These are phyloP conservation scores for Colletotrichum theobromicola DNA, from an alignment of 2,329 filamentous ascomycete genomes.

Conservation along the genomic window DNA sequence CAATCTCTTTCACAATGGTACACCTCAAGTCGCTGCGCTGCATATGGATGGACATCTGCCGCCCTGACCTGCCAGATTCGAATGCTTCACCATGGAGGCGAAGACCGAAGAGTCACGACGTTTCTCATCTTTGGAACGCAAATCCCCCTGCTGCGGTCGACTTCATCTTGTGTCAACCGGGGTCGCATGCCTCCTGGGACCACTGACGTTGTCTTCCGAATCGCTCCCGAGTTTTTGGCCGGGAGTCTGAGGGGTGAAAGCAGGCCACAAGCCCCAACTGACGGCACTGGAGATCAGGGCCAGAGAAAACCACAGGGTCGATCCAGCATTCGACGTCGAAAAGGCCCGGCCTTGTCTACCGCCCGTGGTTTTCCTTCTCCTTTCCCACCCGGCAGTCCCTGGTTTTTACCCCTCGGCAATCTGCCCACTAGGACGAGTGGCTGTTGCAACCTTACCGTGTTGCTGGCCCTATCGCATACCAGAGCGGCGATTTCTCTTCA, in stretches of 20 bases:
- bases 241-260: background rate
- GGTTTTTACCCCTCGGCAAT: constrained; percentile 20
- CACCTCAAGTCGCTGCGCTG: background rate
- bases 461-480: constrained; percentile 22
- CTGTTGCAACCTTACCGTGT: constrained; percentile 14
- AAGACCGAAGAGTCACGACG: constrained; percentile 1
- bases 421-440: constrained; percentile 18
- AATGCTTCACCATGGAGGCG: background rate
- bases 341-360: background rate
- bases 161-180: constrained; percentile 7
- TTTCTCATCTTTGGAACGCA: constrained; percentile 9
- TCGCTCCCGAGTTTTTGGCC: constrained; percentile 10
- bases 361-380: background rate
- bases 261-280: constrained; percentile 1
- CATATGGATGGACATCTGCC: background rate
- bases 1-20: background rate
- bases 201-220: constrained; percentile 6
- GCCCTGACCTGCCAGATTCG: constrained; percentile 6
- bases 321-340: background rate
- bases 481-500: constrained; percentile 14
- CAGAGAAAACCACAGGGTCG: background rate
- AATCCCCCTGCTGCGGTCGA: constrained; percentile 10
- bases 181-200: constrained; percentile 10
- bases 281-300: constrained; percentile 2
- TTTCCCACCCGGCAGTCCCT: constrained; percentile 7